These are phyloP conservation scores for Paspalum vaginatum DNA, from an alignment of 176 grass and related monocot species.

Conservation along the genomic window DNA sequence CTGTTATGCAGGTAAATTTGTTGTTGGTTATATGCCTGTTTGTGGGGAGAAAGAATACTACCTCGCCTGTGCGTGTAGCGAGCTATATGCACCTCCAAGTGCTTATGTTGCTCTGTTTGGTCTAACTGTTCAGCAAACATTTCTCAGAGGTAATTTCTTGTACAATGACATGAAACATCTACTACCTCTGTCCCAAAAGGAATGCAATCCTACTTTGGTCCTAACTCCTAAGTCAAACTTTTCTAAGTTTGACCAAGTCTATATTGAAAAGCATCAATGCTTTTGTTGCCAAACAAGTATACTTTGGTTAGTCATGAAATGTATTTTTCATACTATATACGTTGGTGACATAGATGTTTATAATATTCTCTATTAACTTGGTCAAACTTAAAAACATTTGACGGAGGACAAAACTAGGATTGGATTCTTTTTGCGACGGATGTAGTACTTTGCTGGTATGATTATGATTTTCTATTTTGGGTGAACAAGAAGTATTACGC, in stretches of 20 bases:
- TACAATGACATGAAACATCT: slow-evolving; percentile 1
- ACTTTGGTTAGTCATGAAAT: too few relatives aligned
- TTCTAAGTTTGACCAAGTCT: too few relatives aligned
- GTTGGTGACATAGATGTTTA: too few relatives aligned
- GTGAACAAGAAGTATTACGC: slow-evolving; percentile 10
- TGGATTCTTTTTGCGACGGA: too few relatives aligned
- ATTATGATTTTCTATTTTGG: slow-evolving; percentile 8
- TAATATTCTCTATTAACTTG: too few relatives aligned
- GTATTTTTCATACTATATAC: too few relatives aligned
- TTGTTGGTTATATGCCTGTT: slow-evolving; percentile 89
- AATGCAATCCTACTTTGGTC: too few relatives aligned
- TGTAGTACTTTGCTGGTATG: neutral
- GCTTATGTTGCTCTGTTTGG: slow-evolving; percentile 89
- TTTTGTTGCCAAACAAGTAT: too few relatives aligned
- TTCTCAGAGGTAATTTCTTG: slow-evolving; percentile 74
- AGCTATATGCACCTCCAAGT: slow-evolving; percentile 89
- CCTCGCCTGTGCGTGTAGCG: slow-evolving; percentile 82
- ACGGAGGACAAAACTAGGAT: too few relatives aligned
- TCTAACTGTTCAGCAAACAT: slow-evolving; percentile 81
- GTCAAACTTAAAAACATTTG: too few relatives aligned
- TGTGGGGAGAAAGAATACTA: slow-evolving; percentile 99
- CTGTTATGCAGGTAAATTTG: slow-evolving; percentile 79
- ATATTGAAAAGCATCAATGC: too few relatives aligned
- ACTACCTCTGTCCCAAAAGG: neutral
- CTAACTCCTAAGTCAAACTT: too few relatives aligned